Conservation (phyloP, 2,329 filamentous ascomycete genomes). For the Xylaria sp. region DNA sequence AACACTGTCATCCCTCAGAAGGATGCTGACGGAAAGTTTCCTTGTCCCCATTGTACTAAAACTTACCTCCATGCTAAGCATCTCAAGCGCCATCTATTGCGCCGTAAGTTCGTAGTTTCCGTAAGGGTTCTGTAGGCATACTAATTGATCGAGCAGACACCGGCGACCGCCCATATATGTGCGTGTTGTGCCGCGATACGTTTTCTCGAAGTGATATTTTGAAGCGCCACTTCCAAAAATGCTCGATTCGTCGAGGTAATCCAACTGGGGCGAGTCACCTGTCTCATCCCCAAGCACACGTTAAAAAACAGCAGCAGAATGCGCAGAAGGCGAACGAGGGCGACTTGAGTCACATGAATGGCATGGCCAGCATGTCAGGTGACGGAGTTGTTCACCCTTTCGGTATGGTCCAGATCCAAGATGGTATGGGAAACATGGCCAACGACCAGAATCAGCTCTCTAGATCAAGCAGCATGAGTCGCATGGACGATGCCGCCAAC, state of each 20-base stretch:
- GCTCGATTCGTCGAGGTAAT: conserved; percentile 94
- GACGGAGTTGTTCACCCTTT: conserved; percentile 69
- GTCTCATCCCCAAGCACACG: conserved; percentile 88
- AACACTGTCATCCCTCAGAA: conserved; percentile 88
- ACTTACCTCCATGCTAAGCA: conserved; percentile 98
- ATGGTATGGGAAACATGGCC: conserved; percentile 68
- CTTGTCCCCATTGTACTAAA: conserved; percentile 97
- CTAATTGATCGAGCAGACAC: conserved; percentile 72
- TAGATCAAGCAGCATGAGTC: conserved; percentile 68
- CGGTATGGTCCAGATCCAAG: conserved; percentile 65
- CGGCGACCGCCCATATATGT: conserved; percentile 97
- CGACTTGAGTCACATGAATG: conserved; percentile 69
- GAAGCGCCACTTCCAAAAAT: conserved; percentile 99
- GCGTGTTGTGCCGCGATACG: conserved; percentile 95
- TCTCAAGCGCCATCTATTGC: conserved; percentile 91
- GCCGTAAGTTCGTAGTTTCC: conserved; percentile 76
- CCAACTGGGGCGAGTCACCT: conserved; percentile 94
- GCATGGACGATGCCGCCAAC: conserved; percentile 64
- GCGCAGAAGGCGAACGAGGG: conserved; percentile 62
- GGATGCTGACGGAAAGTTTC: conserved; percentile 97
- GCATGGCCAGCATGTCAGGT: conserved; percentile 66
- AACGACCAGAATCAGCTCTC: conserved; percentile 71
- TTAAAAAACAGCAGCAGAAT: conserved; percentile 80
- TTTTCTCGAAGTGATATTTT: conserved; percentile 98
- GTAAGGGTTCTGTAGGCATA: conserved; percentile 11